Base-by-base conservation (phyloP, 768 basidiomycete species). In the Amanita fuliginea region DNA sequence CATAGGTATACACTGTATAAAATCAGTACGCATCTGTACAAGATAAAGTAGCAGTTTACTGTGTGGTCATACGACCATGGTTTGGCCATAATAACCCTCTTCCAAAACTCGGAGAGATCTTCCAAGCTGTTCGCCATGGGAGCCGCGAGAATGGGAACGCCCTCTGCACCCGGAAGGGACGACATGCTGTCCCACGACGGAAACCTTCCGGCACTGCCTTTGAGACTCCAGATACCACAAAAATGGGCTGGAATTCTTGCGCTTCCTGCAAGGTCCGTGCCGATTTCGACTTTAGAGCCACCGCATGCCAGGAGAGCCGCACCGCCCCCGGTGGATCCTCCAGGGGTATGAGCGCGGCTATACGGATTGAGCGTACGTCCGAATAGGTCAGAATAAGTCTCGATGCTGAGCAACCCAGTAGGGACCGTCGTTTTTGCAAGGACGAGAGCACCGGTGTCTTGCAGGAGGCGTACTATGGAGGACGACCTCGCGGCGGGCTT, bases 221-320 rank as follows among this genome's bases (percentile, higher is more conserved):
- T 82, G 56, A 85, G 68, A 39, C 77, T 70, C 68, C 77, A 86
- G 1, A 83, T 64, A 1, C 84, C 86, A 53, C 82, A 83, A 55
- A 80, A 85, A 54, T 85, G 80, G 11, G 86, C 77, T 3, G 86
- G 86, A 22, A 77, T 75, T 45, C 86, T 74, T 34, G 86, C 76
- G 47, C 80, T 82, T 8, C 86, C 87, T 2, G 77, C 86, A 24
- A 87, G 66, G 56, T 88, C 86, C 3, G 83, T 78, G 1, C 84
- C 86, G 33, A 87, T 72, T 34, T 84, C 84, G 18, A 85, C 71
- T 56, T 78, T 76, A 34, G 74, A 73, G 8, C 82, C 83, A 1
- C 81, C 78, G 43, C 74, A 68, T 0, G 83, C 83, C 0, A 87
- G 57, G 1, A 86, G 71, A 1, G 83, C 82, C 1, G 71, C 76